Conservation (phyloP, 2,329 filamentous ascomycete species). For the Biscogniauxia sp. region DNA sequence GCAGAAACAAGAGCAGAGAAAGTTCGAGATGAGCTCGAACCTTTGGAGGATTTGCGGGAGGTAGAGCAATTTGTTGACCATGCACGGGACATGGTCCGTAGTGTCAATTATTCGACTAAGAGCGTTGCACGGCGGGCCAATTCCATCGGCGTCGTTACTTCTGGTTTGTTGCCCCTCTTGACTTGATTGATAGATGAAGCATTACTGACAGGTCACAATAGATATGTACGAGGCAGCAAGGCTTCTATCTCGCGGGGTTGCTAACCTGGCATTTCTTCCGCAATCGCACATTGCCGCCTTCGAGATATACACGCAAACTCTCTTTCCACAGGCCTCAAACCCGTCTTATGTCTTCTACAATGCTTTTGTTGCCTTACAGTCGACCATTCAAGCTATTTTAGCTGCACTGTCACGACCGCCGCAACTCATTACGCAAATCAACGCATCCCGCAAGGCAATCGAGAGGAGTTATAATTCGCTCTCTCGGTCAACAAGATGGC, state of each 20-base stretch:
- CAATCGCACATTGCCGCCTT: slow-evolving; percentile 66
- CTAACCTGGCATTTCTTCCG: slow-evolving; percentile 66
- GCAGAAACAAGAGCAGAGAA: slow-evolving; percentile 79
- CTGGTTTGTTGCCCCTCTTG: slow-evolving; percentile 46
- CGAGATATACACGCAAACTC: slow-evolving; percentile 65
- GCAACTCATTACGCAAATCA: slow-evolving; percentile 73
- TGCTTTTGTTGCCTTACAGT: slow-evolving; percentile 75
- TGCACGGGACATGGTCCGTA: slow-evolving; percentile 83
- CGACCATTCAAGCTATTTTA: slow-evolving; percentile 79
- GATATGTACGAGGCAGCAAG: slow-evolving; percentile 68
- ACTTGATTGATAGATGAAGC: background rate
- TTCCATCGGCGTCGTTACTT: slow-evolving; percentile 62
- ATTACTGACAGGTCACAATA: slow-evolving; percentile 24
- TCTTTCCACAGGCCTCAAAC: slow-evolving; percentile 67
- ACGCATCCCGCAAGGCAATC: slow-evolving; percentile 69
- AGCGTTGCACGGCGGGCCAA: slow-evolving; percentile 79
- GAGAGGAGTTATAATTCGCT: slow-evolving; percentile 76
- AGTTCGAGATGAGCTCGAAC: slow-evolving; percentile 84
- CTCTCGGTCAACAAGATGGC: slow-evolving; percentile 74
- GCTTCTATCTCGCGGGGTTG: slow-evolving; percentile 51
- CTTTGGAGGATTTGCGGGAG: slow-evolving; percentile 78
- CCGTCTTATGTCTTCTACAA: slow-evolving; percentile 73
- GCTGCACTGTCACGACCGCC: slow-evolving; percentile 75
- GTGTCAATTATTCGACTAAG: slow-evolving; percentile 79
- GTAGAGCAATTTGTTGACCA: slow-evolving; percentile 92